Base-by-base conservation (phyloP, 176 grass and related monocot genomes). In the Oryza longistaminata region DNA sequence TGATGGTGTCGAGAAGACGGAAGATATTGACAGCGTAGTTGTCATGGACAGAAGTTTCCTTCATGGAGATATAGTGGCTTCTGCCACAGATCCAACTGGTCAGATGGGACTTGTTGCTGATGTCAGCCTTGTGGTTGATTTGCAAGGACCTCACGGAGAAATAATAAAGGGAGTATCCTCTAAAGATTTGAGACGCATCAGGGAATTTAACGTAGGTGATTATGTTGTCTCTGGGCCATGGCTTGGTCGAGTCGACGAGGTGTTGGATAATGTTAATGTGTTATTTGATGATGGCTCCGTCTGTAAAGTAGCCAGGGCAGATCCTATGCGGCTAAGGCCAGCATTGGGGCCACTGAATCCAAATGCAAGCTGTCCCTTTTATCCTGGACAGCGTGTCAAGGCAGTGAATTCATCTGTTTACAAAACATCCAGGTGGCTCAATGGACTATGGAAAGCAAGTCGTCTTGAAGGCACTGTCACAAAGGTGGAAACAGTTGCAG, bases 241-340 rank as follows among this genome's bases (percentile, higher is more conserved):
- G 96, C 86, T 99, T 81, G 96, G 96, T 70, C 89, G 91, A 76
- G 89, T 96, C 39, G 96, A 99, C 27, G 93, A 96, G 74, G 91
- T 96, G 43, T 83, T 99, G 27, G 93, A 99, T 84, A 99, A 96
- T 84, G 88, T 99, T 66, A 99, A 89, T 26, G 93, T 99, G 52
- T 44, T 94, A 43, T 99, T 99, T 89, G 93, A 99, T 84, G 96
- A 99, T 75, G 91, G 96, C 43, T 86, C 91, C 86, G 75, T 96
- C 62, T 96, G 96, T 85, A 94, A 94, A 87, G 96, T 99, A 55
- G 82, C 78, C 35, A 90, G 82, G 64, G 93, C 93, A 60, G 96
- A 99, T 86, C 88, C 91, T 19, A 89, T 88, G 88, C 90, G 86
- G 31, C 79, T 99, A 52, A 91, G 52, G 71, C 83, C 86, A 55